Conservation (phyloP, 2,329 filamentous ascomycete species). For the Orbilia ellipsospora region DNA sequence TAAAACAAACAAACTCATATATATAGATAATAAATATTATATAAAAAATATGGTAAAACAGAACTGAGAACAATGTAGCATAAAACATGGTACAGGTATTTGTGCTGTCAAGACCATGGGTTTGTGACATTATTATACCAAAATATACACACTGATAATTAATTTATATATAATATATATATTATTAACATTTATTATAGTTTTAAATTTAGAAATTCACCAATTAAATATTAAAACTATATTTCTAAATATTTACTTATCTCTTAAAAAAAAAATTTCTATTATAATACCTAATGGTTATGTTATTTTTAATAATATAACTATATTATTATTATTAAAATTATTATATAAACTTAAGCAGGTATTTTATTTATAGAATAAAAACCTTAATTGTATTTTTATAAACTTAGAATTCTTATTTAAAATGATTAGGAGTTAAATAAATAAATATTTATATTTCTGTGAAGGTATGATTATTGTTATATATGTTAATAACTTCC, state of each 20-base stretch:
- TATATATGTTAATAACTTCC: not conserved
- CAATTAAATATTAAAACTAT: not conserved
- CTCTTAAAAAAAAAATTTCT: no score
- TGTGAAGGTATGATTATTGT: not conserved
- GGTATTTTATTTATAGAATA: not conserved
- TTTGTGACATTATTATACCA: not conserved
- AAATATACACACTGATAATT: not conserved
- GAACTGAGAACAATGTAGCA: no score
- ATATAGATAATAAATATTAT: no score
- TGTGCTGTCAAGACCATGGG: no score
- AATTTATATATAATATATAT: not conserved
- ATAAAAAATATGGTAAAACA: no score
- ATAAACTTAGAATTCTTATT: not conserved
- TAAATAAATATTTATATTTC: not conserved
- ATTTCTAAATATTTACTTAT: no score
- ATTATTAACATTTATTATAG: not conserved
- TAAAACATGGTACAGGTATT: no score
- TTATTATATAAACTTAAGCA: not conserved
- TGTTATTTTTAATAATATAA: no score
- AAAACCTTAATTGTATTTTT: not conserved
- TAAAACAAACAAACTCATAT: no score
- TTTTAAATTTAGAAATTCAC: not conserved
- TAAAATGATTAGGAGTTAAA: not conserved
- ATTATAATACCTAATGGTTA: not conserved
- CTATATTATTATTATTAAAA: not conserved